A percentile compares a stretch with the other conserved stretches of the same genome.
Evolutionary conservation across 306 rosid genomes (phyloP).

Genomic region (Cucurbita maxima): DNA sequence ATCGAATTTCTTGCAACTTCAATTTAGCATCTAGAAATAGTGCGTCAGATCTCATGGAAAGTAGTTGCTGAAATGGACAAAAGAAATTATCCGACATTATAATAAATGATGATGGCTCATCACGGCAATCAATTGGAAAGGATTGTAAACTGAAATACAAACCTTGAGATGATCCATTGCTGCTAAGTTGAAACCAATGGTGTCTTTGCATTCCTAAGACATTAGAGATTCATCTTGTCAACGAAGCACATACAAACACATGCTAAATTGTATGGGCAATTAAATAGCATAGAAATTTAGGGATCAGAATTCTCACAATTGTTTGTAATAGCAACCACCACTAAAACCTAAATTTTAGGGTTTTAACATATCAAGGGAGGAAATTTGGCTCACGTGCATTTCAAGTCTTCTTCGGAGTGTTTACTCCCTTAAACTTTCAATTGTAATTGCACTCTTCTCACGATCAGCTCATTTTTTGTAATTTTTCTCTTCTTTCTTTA

Average conservation of each 20-base stretch:
- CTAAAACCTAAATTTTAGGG: not conserved
- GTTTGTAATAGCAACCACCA: not conserved
- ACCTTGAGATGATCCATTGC: slow-evolving; percentile 97
- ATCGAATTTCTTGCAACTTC: slow-evolving; percentile 59
- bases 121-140: not conserved
- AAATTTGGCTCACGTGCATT: not conserved
- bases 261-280: too few relatives aligned
- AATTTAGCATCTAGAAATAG: slow-evolving; percentile 60
- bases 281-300: not conserved
- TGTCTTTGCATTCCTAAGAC: slow-evolving; percentile 76
- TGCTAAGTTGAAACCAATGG: slow-evolving; percentile 77
- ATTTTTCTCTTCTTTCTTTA: not conserved
- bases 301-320: not conserved
- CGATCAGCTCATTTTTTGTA: not conserved
- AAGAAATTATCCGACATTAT: not conserved
- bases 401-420: not conserved
- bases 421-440: not conserved
- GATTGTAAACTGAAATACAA: not conserved
- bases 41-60: slow-evolving; percentile 73
- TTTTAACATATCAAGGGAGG: not conserved
- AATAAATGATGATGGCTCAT: not conserved
- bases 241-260: not conserved
- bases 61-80: slow-evolving; percentile 56
- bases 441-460: not conserved
- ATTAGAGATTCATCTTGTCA: slow-evolving; percentile 13